Evolutionary conservation across 768 basidiomycete species (phyloP), one percentile per base, ranked within the genome.

Genomic region (Kwoniella heveanensis): DNA sequence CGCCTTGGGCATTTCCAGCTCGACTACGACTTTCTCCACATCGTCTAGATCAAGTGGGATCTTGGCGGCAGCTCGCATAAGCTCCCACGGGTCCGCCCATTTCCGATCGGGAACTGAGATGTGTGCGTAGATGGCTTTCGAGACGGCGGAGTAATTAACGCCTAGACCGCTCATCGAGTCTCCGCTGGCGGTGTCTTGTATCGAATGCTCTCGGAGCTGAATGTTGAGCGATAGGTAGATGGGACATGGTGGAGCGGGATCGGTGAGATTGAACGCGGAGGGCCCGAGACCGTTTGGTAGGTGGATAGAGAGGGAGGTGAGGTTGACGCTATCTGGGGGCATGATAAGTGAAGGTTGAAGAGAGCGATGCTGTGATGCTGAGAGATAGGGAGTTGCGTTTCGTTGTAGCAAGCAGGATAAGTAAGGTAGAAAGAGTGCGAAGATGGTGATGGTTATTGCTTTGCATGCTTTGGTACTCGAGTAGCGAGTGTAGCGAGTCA

Each of bases 131-230:
- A 78, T 73, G 25, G 71, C 71, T 69, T 88, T 88, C 24, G 84
- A 83, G 12, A 87, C 77, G 5, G 82, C 72, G 0, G 85, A 84
- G 71, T 91, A 91, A 80, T 91, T 85, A 63, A 91, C 83, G 0
- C 88, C 87, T 63, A 84, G 79, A 0, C 79, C 68, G 2, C 54
- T 52, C 67, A 75, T 73, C 10, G 89, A 80, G 68, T 87, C 83
- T 74, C 90, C 88, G 6, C 81, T 73, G 0, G 68, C 88, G 1
- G 87, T 81, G 0, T 69, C 58, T 9, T 82, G 77, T 25, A 89
- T 77, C 68, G 87, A 83, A 67, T 86, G 80, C 1, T 81, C 76
- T 9, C 54, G 25, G 53, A 80, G 71, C 24, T 51, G 29, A 25
- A 71, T 72, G 1, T 21, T 26, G 54, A 90, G 81, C 13, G 79